Percentiles rank a stretch among this genome's conserved stretches.
phyloP scores from a whole-genome alignment of 2,329 filamentous ascomycete genomes.

The Cyphellophora attinorum region DNA sequence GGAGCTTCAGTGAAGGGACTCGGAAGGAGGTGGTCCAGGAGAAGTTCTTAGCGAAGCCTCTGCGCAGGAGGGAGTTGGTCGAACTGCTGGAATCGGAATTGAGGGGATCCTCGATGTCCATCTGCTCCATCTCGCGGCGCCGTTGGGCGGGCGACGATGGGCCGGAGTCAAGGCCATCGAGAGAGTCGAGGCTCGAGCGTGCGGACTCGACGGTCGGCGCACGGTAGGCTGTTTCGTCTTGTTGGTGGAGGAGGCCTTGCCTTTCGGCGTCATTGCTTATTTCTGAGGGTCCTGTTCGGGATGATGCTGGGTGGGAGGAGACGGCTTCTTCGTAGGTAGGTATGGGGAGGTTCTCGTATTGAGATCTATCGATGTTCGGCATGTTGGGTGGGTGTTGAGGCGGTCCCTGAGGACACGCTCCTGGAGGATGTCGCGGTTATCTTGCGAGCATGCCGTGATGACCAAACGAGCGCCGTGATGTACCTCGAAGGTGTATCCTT shows the following conservation, averaged over 20 bases:
- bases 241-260: conserved; percentile 58
- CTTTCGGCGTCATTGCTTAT: conserved; percentile 63
- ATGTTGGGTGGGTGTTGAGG: conserved; percentile 32
- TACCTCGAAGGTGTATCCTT: too few relatives aligned
- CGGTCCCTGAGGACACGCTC: not conserved
- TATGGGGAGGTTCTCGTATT: conserved; percentile 59
- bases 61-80: conserved; percentile 31
- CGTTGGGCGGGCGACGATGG: conserved; percentile 52
- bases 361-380: conserved; percentile 11
- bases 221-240: conserved; percentile 58
- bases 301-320: conserved; percentile 46
- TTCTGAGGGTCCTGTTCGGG: conserved; percentile 44
- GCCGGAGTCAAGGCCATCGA: conserved; percentile 40
- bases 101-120: conserved; percentile 68
- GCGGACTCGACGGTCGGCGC: conserved; percentile 77
- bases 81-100: conserved; percentile 21
- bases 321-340: conserved; percentile 73
- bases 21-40: conserved; percentile 48
- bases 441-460: too few relatives aligned
- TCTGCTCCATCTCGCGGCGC: conserved; percentile 75
- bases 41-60: conserved; percentile 47
- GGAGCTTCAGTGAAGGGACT: conserved; percentile 47
- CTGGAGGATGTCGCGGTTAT: too few relatives aligned
- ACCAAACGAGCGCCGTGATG: too few relatives aligned
- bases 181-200: conserved; percentile 52